Base-by-base conservation (phyloP, 2,329 filamentous ascomycete genomes). In the Trichothecium sympodiale region DNA sequence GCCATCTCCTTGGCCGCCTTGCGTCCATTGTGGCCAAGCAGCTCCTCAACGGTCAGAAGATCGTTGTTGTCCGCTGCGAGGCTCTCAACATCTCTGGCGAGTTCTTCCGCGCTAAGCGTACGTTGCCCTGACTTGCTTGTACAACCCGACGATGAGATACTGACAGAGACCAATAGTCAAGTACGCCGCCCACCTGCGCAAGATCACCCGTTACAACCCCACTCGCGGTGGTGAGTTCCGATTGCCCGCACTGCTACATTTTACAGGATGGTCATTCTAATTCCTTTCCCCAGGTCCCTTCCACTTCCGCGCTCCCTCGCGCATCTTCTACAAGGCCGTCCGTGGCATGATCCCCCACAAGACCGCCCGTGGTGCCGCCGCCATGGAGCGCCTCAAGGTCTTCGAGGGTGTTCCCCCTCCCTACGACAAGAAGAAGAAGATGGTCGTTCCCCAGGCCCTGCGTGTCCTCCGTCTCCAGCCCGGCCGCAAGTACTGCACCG, bases 71-170 rank as follows among this genome's bases (percentile, higher is more conserved):
- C 65, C 86, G 91, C 77, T 93, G 84, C 72, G 91, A 98, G 75
- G 87, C 86, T 59, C 80, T 98, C 68, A 98, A 98, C 82, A 98
- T 98, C 79, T 98, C 91, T 55, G 91, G 91, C 74, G 91, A 96
- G 77, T 98, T 98, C 85, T 98, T 98, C 84, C 87, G 91, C 69
- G 81, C 89, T 55, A 98, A 98, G 83, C 83, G 91, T 98, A 94
- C 70, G 89, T 94, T 60, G 47, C 47, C 23, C 35, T 25, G 29
- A 23, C 31, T 17, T 25, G 35, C 17, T 29, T 23, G 18, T 20
- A 29, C 35, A 25, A 25, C 20, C 20, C 10, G 20, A 25, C 20
- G 10, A 6, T 6, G 20, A 6, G 35, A 15, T 25, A 23, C 25
- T 20, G 28, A 25, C 28, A 16, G 28, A 46, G 35, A 39, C n/a